Evolutionary conservation across 148 eudicot genomes (phyloP), one percentile per base, ranked within the genome.

Genomic region (Fagopyrum homotropicum): DNA sequence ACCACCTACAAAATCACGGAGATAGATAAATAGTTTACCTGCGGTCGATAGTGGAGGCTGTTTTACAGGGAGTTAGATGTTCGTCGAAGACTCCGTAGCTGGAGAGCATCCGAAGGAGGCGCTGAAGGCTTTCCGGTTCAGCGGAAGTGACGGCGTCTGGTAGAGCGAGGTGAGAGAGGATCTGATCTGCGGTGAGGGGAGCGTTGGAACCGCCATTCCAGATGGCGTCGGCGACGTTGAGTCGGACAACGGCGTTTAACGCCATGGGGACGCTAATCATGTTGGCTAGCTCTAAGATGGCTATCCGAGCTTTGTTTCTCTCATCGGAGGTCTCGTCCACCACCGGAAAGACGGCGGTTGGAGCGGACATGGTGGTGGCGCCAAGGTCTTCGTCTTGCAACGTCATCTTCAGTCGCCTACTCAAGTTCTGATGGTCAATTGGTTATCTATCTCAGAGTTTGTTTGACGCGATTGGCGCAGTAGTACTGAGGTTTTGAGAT

Each of bases 231-330:
- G 90, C 75, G 0, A 87, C 79, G 45, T 83, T 85, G 72, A 87
- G 88, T 11, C 83, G 85, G 11, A 85, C 84, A 43, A 82, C 77
- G 60, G 90, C 90, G 76, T 87, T 83, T 12, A 87, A 79, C 0
- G 88, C 76, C 90, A 87, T 87, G 4, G 90, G 90, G 10, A 87
- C 81, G 69, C 88, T 87, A 10, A 87, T 80, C 90, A 87, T 85
- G 79, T 87, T 87, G 45, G 90, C 85, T 4, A 87, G 75, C 63
- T 87, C 90, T 8, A 85, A 50, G 47, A 87, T 85, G 0, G 73
- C 76, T 6, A 87, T 79, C 61, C 90, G 63, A 0, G 90, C 86
- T 35, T 57, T 68, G 83, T 84, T 84, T 12, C 87, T 30, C 14
- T 22, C 52, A 1, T 77, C 83, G 2, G 83, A 79, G 5, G 87